Percentiles rank a stretch among this genome's conserved stretches.
These are phyloP conservation scores for Nemania sp. DNA, from an alignment of 2,329 filamentous ascomycete species.

Conservation along the genomic window DNA sequence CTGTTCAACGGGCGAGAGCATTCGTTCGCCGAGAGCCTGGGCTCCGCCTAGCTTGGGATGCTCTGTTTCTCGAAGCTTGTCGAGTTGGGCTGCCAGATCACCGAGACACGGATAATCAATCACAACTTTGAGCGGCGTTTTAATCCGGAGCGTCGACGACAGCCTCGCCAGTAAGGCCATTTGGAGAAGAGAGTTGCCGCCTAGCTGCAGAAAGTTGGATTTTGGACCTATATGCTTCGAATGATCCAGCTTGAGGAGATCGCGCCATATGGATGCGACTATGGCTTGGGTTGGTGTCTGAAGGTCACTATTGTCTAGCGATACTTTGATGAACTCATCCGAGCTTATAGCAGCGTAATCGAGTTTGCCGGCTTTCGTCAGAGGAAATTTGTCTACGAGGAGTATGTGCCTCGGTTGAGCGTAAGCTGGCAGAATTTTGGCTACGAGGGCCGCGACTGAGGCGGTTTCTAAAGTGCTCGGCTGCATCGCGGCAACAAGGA, in stretches of 20 bases:
- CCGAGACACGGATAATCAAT: neutral
- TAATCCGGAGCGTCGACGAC: neutral
- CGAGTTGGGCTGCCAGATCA: neutral
- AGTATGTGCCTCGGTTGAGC: constrained; percentile 2
- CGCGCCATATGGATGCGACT: neutral
- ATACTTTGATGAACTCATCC: neutral
- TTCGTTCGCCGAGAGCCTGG: neutral
- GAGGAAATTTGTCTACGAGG: constrained; percentile 1
- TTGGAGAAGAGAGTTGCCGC: constrained; percentile 3
- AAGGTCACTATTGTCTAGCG: neutral
- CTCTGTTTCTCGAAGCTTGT: neutral
- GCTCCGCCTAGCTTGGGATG: neutral
- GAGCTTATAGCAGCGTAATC: neutral
- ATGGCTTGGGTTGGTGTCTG: neutral
- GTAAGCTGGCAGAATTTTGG: neutral
- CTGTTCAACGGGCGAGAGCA: neutral
- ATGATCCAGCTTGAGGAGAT: neutral
- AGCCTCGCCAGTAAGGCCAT: neutral
- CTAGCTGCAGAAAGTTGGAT: constrained; percentile 4
- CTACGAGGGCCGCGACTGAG: neutral
- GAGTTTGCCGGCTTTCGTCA: constrained; percentile 10
- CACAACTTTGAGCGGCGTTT: neutral
- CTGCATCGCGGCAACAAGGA: neutral
- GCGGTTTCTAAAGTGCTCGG: neutral
- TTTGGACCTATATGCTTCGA: neutral